Base-by-base conservation (phyloP, 805 yeast species). In the Hanseniaspora guilliermondii region DNA sequence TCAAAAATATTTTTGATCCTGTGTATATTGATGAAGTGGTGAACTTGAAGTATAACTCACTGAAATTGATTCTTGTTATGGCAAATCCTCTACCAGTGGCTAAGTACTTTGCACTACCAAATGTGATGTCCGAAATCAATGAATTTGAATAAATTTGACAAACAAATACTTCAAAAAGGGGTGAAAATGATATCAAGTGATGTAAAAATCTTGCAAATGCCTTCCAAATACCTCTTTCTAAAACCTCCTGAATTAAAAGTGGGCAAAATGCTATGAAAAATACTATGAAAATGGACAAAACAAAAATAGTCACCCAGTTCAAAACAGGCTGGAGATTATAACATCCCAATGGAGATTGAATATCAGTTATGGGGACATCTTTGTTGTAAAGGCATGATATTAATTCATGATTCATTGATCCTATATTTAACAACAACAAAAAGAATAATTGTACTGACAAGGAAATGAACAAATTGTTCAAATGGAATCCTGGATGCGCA, bases 41-140 rank as follows among this genome's bases (percentile, higher is more conserved):
- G 71, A 86, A 91, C 39, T 84, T 76, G 0, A 95, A 77, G 66
- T 83, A 91, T 32, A 91, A 70, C 3, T 74, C 73, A 19, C 82
- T 70, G 66, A 91, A 91, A 6, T 86, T 79, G 30, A 79, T 69
- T 61, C 97, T 76, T 3, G 88, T 76, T 21, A 87, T 87, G 2
- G 97, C 96, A 72, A 89, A 85, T 0, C 96, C 95, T 69, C 97
- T 73, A 1, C 97, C 97, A 2, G 97, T 87, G 11, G 95, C 82
- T 58, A 91, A 84, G 64, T 91, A 91, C 53, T 80, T 76, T 1
- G 97, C 97, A 47, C 95, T 95, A 4, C 97, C 97, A 69, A 85
- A 83, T 0, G 88, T 76, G 49, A 91, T 73, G 67, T 89, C 93
- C 49, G 79, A 78, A 47, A 79, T 69, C 60, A 91, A 71, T 0